Evolutionary conservation across 2,329 filamentous ascomycete species (phyloP), one percentile per base, ranked within the genome.

Genomic region (Sodiomyces alkalinus): DNA sequence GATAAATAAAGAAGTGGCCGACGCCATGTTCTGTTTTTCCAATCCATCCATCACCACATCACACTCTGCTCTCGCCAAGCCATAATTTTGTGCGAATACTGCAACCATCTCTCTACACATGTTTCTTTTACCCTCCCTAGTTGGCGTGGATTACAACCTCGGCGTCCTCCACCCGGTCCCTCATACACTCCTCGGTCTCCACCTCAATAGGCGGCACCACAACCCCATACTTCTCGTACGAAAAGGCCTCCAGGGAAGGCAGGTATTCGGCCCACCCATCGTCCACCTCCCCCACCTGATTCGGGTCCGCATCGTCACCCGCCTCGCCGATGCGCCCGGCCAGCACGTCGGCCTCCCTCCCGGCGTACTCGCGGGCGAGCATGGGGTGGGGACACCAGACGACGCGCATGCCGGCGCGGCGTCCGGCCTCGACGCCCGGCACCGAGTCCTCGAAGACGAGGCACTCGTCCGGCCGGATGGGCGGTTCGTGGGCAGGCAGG

Each of bases 381-480:
- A 72, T 80, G 1, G 74, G 70, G 53, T 96, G 85, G 15, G 90
- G 90, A 41, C 74, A 78, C 90, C 90, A 98, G 1, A 93, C 64
- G 9, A 92, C 85, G 39, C 87, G 74, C 87, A 96, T 96, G 0
- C 87, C 87, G 0, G 90, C 90, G 39, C 90, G 71, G 29, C 90
- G 64, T 4, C 85, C 90, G 3, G 83, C 74, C 55, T 98, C 90
- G 3, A 94, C 83, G 4, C 90, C 90, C 0, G 85, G 82, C 2
- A 96, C 86, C 25, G 78, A 82, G 52, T 98, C 90, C 55, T 98
- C 90, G 44, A 98, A 96, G 0, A 96, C 90, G 11, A 98, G 62
- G 48, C 90, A 96, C 53, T 96, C 87, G 40, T 80, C 79, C 0
- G 85, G 83, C 30, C 48, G 62, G 37, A 98, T 76, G 33, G 68